phyloP scores from a whole-genome alignment of 371 early-diverging fungal genomes.

The Polyrhizophydium stewartii region DNA sequence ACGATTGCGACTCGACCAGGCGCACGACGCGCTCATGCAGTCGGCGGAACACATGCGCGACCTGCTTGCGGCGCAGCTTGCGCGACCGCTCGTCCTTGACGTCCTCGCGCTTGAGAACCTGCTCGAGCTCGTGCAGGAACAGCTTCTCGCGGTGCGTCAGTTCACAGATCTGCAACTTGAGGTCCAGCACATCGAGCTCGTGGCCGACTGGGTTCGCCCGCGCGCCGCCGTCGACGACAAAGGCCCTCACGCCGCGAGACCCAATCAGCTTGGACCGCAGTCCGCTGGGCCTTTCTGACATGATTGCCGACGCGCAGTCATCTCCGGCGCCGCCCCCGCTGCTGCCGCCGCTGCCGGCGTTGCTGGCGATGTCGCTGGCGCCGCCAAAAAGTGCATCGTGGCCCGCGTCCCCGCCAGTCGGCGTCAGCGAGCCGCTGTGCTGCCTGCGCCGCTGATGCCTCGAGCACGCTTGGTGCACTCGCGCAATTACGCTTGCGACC shows the following conservation, averaged over 20 bases:
- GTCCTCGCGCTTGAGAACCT: neutral
- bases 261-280: neutral
- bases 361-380: neutral
- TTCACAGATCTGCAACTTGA: neutral
- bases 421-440: too few species aligned
- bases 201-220: neutral
- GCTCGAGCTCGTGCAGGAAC: neutral
- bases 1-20: neutral
- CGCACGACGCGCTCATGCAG: conserved; percentile 1
- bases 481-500: neutral
- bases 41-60: neutral
- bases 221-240: neutral
- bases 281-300: too few species aligned
- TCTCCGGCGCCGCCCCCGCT: too few species aligned
- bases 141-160: neutral
- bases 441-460: too few species aligned
- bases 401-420: too few species aligned
- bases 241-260: neutral
- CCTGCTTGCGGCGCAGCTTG: neutral
- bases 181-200: neutral
- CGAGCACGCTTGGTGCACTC: neutral
- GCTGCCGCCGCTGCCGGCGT: too few species aligned
- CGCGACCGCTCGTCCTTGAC: neutral
- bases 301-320: neutral
- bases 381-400: too few species aligned